Evolutionary conservation across 179 eudicot genomes (phyloP).

Genomic region (Sideroxylon spinosum): DNA sequence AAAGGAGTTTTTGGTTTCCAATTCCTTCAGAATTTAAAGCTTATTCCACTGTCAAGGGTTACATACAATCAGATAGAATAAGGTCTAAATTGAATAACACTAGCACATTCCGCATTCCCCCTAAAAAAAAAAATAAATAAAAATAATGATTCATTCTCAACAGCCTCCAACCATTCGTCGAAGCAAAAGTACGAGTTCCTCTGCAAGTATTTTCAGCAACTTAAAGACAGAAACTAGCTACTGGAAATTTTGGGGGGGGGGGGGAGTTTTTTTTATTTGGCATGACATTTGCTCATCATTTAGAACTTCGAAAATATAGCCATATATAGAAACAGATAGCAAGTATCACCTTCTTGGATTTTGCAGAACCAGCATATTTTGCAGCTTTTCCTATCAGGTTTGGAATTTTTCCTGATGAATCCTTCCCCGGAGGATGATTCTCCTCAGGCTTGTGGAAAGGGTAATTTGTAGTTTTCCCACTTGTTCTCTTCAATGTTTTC

Average conservation of each 20-base stretch:
- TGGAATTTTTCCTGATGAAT: conserved; percentile 70
- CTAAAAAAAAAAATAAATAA: no score
- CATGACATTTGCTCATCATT: not conserved
- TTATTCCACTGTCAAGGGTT: not conserved
- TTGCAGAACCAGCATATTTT: conserved; percentile 79
- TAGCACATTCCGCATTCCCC: not conserved
- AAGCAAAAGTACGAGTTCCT: not conserved
- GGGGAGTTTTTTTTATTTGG: not conserved
- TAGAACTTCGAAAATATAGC: not conserved
- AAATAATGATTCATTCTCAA: not conserved
- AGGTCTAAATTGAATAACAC: not conserved
- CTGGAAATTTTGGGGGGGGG: not conserved
- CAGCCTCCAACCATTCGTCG: not conserved
- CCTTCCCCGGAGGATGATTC: conserved; percentile 89
- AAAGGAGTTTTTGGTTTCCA: not conserved
- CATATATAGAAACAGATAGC: not conserved
- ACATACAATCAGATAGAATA: not conserved
- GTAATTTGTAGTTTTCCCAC: conserved; percentile 65
- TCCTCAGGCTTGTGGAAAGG: conserved; percentile 93
- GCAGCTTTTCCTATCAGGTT: conserved; percentile 88
- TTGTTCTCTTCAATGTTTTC: conserved; percentile 62
- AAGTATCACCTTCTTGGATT: conserved; percentile 65
- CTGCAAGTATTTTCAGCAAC: not conserved
- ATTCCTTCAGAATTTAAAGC: not conserved
- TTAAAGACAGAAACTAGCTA: not conserved